Evolutionary conservation across 2,329 filamentous ascomycete genomes (phyloP), one percentile per base, ranked within the genome.

Genomic region (Talaromyces sp.): DNA sequence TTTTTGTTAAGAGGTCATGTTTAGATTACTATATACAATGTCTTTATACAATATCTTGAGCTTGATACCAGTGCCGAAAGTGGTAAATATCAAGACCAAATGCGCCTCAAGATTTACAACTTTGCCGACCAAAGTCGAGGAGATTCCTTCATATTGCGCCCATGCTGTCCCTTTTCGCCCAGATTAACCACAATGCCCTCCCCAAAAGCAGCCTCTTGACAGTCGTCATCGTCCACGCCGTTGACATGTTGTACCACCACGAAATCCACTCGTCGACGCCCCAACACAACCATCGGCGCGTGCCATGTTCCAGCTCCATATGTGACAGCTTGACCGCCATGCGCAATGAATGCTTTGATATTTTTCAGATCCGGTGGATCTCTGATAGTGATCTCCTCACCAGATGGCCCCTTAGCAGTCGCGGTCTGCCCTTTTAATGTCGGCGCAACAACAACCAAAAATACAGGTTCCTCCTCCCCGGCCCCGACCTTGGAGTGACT

Each of bases 241-340:
- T 95, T 97, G 30, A 86, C 86, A 76, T 89, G 94, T 76, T 97
- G 93, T 61, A 89, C 83, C 2, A 97, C 93, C 4, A 96, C 83
- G 71, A 97, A 97, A 68, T 94, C 90, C 43, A 97, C 78, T 17
- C 86, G 80, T 49, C 78, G 75, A 40, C 75, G 71, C 1, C 92
- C 92, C 44, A 97, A 73, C 14, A 90, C 91, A 13, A 91, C 89
- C 93, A 99, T 97, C 0, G 94, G 94, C 56, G 93, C 91, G 77
- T 99, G 94, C 93, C 87, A 99, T 49, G 91, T 97, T 4, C 91
- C 94, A 1, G 89, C 86, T 1, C 84, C 91, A 71, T 97, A 99
- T 2, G 91, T 97, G 13, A 99, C 90, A 10, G 91, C 92, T 76
- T 96, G 91, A 20, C 82, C 80, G 2, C 85, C 86, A 45, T 81